Conservation (phyloP, 495 filamentous ascomycete species). For the Hypoxylon subgilvum region DNA sequence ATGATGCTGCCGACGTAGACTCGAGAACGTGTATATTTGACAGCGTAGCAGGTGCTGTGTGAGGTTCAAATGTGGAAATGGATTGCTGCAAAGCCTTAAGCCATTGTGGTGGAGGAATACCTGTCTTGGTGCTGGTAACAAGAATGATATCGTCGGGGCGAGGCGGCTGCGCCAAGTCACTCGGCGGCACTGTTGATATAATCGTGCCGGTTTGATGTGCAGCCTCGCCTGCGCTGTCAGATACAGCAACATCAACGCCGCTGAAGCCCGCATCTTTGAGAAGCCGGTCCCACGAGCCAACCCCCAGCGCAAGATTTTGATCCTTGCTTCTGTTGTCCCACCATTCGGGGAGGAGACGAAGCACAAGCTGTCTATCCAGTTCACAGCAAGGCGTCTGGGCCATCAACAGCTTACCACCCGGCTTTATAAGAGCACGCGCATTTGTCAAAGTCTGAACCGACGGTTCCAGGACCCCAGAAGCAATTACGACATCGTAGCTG, state of each 20-base stretch:
- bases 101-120: background rate
- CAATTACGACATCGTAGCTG: conserved; percentile 57
- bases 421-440: conserved; percentile 48
- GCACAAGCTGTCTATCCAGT: no score
- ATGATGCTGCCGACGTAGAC: background rate
- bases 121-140: background rate
- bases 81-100: background rate
- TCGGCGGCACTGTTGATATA: conserved; percentile 8
- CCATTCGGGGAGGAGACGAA: no score
- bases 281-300: conserved; percentile 19
- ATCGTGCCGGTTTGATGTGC: conserved; percentile 7
- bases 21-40: no score
- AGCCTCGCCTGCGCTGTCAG: conserved; percentile 14
- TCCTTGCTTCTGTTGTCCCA: no score
- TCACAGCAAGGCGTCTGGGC: no score
- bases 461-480: conserved; percentile 59
- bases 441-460: conserved; percentile 55
- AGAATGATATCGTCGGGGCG: background rate
- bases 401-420: conserved; percentile 47
- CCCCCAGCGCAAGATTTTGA: conserved; percentile 39
- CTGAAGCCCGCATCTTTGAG: conserved; percentile 3
- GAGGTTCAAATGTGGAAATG: background rate
- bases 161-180: background rate
- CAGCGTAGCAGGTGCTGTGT: conserved; percentile 5
- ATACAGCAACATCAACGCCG: conserved; percentile 34